These are phyloP conservation scores for Dothistroma septosporum DNA, from an alignment of 2,329 filamentous ascomycete genomes.

Conservation along the genomic window DNA sequence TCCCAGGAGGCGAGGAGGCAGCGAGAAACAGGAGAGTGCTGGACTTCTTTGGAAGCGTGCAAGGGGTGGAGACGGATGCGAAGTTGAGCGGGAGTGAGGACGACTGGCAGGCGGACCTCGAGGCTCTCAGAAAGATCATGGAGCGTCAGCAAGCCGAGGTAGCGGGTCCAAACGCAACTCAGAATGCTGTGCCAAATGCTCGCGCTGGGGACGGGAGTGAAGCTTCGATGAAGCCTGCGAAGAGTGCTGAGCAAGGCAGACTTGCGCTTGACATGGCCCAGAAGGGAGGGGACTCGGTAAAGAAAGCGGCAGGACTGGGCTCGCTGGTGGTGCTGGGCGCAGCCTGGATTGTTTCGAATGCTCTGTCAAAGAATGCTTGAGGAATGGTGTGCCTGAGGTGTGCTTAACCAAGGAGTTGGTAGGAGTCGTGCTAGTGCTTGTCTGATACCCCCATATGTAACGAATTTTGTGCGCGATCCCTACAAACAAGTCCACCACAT, in stretches of 20 bases:
- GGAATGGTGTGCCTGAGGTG: not conserved
- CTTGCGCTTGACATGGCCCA: slow-evolving; percentile 31
- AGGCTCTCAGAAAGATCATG: slow-evolving; percentile 40
- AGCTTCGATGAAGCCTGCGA: slow-evolving; percentile 8
- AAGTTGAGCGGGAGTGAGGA: not conserved
- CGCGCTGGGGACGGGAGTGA: slow-evolving; percentile 1
- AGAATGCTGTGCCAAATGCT: not conserved
- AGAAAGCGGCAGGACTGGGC: slow-evolving; percentile 39
- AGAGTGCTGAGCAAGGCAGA: slow-evolving; percentile 1
- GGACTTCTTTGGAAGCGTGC: slow-evolving; percentile 97
- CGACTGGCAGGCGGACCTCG: slow-evolving; percentile 12
- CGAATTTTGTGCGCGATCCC: not conserved
- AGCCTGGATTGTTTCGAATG: slow-evolving; percentile 37
- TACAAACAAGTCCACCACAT: not conserved
- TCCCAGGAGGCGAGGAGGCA: slow-evolving; percentile 72
- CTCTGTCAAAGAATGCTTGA: slow-evolving; percentile 12
- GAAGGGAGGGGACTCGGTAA: slow-evolving; percentile 38
- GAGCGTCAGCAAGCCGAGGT: slow-evolving; percentile 46
- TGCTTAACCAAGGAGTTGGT: not conserved
- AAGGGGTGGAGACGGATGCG: slow-evolving; percentile 79
- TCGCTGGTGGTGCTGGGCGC: slow-evolving; percentile 39
- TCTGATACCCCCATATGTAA: not conserved
- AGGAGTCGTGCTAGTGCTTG: not conserved
- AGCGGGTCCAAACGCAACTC: slow-evolving; percentile 8
- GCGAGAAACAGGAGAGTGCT: slow-evolving; percentile 79